These are phyloP conservation scores for Gamsiella multidivaricata DNA, from an alignment of 192 early-diverging fungal genomes.

Conservation along the genomic window DNA sequence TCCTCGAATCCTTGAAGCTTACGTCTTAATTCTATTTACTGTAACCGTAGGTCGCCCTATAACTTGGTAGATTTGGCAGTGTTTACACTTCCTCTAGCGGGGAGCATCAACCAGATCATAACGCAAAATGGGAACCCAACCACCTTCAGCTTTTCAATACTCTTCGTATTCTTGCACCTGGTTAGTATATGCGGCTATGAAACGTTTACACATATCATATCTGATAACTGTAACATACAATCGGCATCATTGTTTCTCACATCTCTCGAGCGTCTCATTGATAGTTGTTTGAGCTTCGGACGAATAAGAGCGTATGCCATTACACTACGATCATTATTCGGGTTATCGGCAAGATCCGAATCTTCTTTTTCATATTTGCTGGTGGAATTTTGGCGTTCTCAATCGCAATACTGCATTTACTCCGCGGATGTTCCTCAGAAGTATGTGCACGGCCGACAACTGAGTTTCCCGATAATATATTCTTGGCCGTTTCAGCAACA, in stretches of 20 bases:
- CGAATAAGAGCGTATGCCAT: constrained; percentile 20
- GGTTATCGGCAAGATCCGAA: constrained; percentile 10
- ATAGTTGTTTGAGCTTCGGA: constrained; percentile 35
- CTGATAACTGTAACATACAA: background rate
- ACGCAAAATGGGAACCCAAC: background rate
- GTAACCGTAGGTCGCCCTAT: constrained; percentile 2
- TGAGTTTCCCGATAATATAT: constrained; percentile 1
- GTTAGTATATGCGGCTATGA: background rate
- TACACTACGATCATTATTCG: constrained; percentile 26
- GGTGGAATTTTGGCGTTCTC: constrained; percentile 22
- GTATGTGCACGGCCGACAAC: background rate
- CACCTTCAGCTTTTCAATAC: constrained; percentile 15
- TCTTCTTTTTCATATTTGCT: constrained; percentile 49
- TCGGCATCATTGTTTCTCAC: background rate
- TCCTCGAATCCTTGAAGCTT: background rate
- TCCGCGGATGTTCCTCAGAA: background rate
- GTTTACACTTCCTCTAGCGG: constrained; percentile 10
- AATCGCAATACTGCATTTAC: constrained; percentile 16
- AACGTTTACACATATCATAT: no score
- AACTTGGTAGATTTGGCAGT: constrained; percentile 12
- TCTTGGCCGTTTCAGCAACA: constrained; percentile 10
- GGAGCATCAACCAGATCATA: constrained; percentile 12
- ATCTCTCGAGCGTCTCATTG: background rate
- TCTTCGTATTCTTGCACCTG: constrained; percentile 21
- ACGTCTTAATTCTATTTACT: background rate